Evolutionary conservation across 306 rosid genomes (phyloP), one percentile per base, ranked within the genome.

Genomic region (Acacia acuminata): DNA sequence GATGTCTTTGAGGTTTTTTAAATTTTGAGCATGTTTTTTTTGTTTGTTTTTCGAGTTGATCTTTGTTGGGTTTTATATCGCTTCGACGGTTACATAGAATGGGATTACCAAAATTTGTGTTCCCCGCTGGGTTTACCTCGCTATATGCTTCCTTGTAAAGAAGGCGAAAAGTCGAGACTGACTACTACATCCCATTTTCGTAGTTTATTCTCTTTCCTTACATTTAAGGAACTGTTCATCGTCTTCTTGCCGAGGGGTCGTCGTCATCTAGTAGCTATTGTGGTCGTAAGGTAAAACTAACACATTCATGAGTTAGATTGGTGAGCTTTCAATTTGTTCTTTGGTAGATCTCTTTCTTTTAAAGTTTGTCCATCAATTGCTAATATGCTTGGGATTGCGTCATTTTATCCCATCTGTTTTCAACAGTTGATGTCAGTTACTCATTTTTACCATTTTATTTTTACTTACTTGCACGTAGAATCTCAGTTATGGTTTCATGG

Each of bases 61-160:
- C 90, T n/a, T n/a, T 96, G 8, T 61, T 96, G 86, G 99, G 99
- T 5, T 96, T 96, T 63, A 96, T 96, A 36, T 96, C 99, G 6
- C 93, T 96, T 48, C 90, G 72, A 92, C 99, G 38, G 99, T 96
- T 30, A 84, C 88, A 0, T 96, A 92, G 72, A 92, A 87, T 64
- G 25, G 85, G 34, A 83, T 96, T 32, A 85, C 97, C 81, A 93
- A 90, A 86, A 79, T 92, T 73, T 96, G 99, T 64, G 98, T 94
- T 16, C 73, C n/a, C n/a, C 86, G 0, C 36, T 76, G 19, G 14
- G 8, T 9, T 2, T 88, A 9, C 81, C 84, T 8, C 83, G 70
- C 20, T 91, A 94, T 56, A 84, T 88, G 90, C 94, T 96, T 43
- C 99, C 99, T 0, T 96, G 99, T 76, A 68, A 50, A 17, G 82